phyloP scores from a whole-genome alignment of 257 asterid genomes.

The Scutellaria barbata region DNA sequence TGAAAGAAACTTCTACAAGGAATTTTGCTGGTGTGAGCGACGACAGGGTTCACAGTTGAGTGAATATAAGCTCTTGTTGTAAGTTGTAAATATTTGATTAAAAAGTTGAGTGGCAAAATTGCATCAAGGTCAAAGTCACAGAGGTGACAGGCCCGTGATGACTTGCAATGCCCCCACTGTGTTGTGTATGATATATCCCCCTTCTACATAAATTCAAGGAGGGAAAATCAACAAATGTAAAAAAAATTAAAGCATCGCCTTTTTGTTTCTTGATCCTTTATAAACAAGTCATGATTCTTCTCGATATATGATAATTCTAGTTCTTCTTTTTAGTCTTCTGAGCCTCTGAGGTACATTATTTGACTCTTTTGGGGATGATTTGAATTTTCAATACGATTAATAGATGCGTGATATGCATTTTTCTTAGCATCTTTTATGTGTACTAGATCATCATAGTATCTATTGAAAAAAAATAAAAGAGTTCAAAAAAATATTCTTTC shows the following conservation, averaged over 20 bases:
- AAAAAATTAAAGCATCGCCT: conserved; percentile 32
- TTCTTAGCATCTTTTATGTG: no score
- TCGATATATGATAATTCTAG: not conserved
- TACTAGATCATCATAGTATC: no score
- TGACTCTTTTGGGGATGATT: not conserved
- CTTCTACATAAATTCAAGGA: conserved; percentile 52
- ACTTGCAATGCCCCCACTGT: conserved; percentile 46
- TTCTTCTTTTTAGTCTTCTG: not conserved
- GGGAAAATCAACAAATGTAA: conserved; percentile 51
- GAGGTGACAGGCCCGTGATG: conserved; percentile 81
- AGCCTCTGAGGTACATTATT: not conserved
- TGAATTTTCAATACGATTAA: not conserved
- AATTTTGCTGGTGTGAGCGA: conserved; percentile 56
- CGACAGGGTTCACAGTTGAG: conserved; percentile 47
- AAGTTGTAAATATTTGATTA: conserved; percentile 77
- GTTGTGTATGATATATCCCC: conserved; percentile 49
- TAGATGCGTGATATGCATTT: no score
- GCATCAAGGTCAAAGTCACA: conserved; percentile 94
- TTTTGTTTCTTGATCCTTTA: conserved; percentile 45
- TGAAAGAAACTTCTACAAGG: conserved; percentile 23
- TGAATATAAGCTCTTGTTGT: conserved; percentile 64
- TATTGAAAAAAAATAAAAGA: no score
- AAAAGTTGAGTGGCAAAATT: conserved; percentile 43
- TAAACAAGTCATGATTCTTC: not conserved
- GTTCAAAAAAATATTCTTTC: no score